Evolutionary conservation across 257 asterid genomes (phyloP), one percentile per base, ranked within the genome.

Genomic region (Solanum bulbocastanum): DNA sequence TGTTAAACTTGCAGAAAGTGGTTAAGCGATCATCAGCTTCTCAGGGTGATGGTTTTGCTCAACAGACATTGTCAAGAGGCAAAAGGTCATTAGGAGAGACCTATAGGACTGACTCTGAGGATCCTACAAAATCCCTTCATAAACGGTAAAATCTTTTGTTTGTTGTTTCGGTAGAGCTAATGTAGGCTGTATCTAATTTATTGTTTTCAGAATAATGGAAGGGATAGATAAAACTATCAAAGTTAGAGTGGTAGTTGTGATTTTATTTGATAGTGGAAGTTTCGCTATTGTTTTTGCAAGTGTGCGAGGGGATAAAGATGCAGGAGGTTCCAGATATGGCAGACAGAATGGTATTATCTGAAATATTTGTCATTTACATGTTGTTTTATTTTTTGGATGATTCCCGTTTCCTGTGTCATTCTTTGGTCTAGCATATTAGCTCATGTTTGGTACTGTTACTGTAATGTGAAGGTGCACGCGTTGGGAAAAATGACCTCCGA

Each of bases 401-500:
- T 46, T 71, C 11, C 32, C 16, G 71, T 32, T 86, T 73, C 86
- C 69, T 30, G 35, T 40, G 33, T 40, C 23, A 3, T 83, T 46
- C 49, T 60, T 37, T 71, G 86, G 58, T 83, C 27, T 35, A 27
- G 33, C 81, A 8, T 72, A 23, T 83, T 71, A 66, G 39, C 56
- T 65, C 11, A 66, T 44, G 58, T 75, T 46, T 87, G 87, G 42
- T 44, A 35, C 83, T 81, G 76, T 72, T 82, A 58, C 85, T 88
- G 69, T 79, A 88, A 32, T 71, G 36, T 87, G 88, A 88, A 90
- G 95, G 90, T 83, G 87, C 74, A 66, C 66, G 86, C 35, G 37
- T 90, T 71, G 92, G 93, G 86, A 89, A 89, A 40, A 89, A 88
- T 39, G 98, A 94, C 88, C 95, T 95, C 83, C 94, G 98, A 25